Evolutionary conservation across 176 grass and related monocot species (phyloP).

Genomic region (Areca catechu): DNA sequence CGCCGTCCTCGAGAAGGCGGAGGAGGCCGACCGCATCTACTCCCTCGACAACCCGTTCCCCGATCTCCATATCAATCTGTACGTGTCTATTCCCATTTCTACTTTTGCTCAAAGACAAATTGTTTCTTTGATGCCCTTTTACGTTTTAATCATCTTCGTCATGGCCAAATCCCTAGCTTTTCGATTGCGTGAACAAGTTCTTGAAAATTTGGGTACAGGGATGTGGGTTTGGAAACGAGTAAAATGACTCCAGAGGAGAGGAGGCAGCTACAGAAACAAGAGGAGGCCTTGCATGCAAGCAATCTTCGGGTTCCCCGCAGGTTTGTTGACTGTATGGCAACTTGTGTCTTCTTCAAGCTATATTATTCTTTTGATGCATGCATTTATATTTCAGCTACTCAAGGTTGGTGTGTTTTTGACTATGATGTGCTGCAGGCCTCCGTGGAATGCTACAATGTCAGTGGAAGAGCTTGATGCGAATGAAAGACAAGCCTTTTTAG

Average conservation of each 20-base stretch:
- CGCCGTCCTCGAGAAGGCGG: slow-evolving; percentile 57
- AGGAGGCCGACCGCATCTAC: slow-evolving; percentile 37
- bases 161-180: no score
- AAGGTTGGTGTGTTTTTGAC: background rate
- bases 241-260: slow-evolving; percentile 42
- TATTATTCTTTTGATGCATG: background rate
- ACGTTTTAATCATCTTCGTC: no score
- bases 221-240: slow-evolving; percentile 20
- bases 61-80: slow-evolving; percentile 55
- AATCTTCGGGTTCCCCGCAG: slow-evolving; percentile 68
- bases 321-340: slow-evolving; percentile 17
- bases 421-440: slow-evolving; percentile 34
- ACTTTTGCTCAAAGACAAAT: background rate
- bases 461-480: slow-evolving; percentile 68
- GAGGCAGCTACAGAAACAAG: slow-evolving; percentile 46
- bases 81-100: background rate
- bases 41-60: slow-evolving; percentile 13
- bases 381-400: background rate
- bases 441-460: slow-evolving; percentile 59
- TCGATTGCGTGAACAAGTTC: no score
- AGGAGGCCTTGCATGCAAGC: slow-evolving; percentile 63
- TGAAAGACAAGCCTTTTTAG: slow-evolving; percentile 60
- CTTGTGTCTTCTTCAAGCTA: background rate
- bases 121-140: no score
- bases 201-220: slow-evolving; percentile 22